Conservation (phyloP, 495 filamentous ascomycete genomes). For the Aspergillus sclerotioniger region DNA sequence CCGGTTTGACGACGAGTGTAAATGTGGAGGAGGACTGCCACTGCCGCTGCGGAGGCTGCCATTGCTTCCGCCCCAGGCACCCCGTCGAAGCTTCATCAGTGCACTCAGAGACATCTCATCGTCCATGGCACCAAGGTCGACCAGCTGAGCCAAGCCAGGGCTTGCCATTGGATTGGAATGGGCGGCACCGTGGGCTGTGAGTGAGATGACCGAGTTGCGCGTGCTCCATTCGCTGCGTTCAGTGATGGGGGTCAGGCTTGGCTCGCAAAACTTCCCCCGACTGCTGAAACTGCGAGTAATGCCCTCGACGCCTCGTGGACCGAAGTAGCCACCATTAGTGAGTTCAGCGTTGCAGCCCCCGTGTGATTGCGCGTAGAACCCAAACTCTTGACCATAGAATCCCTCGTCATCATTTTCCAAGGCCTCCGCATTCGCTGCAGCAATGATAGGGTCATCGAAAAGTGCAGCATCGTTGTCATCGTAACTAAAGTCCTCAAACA, state of each 20-base stretch:
- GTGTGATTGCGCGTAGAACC: conserved; percentile 82
- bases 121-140: conserved; percentile 63
- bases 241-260: conserved; percentile 92
- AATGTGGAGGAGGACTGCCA: conserved; percentile 53
- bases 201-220: conserved; percentile 80
- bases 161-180: conserved; percentile 46
- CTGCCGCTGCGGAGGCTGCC: conserved; percentile 65
- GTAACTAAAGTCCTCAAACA: conserved; percentile 54
- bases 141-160: conserved; percentile 70
- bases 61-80: conserved; percentile 79
- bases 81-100: conserved; percentile 68
- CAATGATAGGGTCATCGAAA: conserved; percentile 86
- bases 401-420: conserved; percentile 89
- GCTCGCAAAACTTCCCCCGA: conserved; percentile 72
- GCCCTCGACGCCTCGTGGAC: conserved; percentile 60
- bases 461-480: conserved; percentile 61
- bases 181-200: conserved; percentile 55
- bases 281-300: conserved; percentile 67
- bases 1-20: conserved; percentile 33
- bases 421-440: conserved; percentile 90
- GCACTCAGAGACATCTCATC: conserved; percentile 71
- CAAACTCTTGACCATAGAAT: conserved; percentile 95
- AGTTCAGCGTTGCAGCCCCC: conserved; percentile 49
- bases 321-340: conserved; percentile 89
- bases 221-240: conserved; percentile 96